Percentiles rank a stretch among this genome's conserved stretches.
Conservation (phyloP, 257 asterid species). For the Solanum microdontum region DNA sequence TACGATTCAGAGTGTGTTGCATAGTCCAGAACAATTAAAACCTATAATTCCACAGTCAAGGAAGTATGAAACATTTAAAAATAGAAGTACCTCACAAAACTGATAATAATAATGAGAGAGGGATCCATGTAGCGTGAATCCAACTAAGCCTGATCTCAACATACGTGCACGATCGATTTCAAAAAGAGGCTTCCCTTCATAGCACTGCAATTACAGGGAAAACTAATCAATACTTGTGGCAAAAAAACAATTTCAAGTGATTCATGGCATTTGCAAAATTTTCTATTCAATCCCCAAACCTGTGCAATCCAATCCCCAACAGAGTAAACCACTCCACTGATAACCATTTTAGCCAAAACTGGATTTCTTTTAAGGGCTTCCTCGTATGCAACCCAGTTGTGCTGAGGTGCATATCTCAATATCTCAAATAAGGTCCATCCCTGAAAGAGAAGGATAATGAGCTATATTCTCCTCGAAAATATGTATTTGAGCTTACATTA, state of each 20-base stretch:
- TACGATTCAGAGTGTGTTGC: background rate
- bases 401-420: constrained; percentile 78
- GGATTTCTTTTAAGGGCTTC: constrained; percentile 77
- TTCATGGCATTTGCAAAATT: background rate
- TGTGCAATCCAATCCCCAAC: constrained; percentile 89
- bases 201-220: constrained; percentile 34
- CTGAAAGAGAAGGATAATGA: constrained; percentile 22
- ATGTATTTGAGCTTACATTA: background rate
- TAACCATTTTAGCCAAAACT: constrained; percentile 72
- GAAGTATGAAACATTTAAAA: background rate
- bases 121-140: constrained; percentile 78
- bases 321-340: constrained; percentile 81
- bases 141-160: constrained; percentile 74
- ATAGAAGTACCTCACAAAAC: constrained; percentile 57
- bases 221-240: background rate
- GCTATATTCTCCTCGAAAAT: background rate
- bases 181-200: constrained; percentile 80
- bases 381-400: constrained; percentile 82
- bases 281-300: constrained; percentile 20
- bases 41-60: background rate
- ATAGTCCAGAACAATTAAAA: background rate
- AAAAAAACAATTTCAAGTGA: background rate
- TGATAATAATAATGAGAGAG: constrained; percentile 81
- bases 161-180: constrained; percentile 63
- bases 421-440: constrained; percentile 84